phyloP scores from a whole-genome alignment of 208 protist genomes.

The Leishmania major region DNA sequence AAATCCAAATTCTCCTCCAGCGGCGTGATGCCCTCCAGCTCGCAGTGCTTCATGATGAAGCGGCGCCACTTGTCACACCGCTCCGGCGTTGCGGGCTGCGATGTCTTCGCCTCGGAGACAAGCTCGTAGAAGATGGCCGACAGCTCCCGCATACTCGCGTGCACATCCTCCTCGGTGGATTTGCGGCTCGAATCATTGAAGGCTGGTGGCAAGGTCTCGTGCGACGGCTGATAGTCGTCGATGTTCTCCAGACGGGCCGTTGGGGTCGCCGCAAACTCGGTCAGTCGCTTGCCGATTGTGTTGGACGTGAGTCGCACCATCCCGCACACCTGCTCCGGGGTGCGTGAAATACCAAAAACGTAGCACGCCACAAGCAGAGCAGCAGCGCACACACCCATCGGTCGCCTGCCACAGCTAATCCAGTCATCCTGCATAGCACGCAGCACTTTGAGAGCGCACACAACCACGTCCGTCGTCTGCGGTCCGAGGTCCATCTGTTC shows the following conservation, averaged over 20 bases:
- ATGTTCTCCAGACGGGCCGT: constrained; percentile 74
- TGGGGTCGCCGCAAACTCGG: constrained; percentile 85
- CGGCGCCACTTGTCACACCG: constrained; percentile 77
- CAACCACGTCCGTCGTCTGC: constrained; percentile 61
- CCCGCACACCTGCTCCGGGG: constrained; percentile 86
- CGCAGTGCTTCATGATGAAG: constrained; percentile 78
- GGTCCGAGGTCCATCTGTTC: constrained; percentile 85
- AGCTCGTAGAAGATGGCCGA: constrained; percentile 87
- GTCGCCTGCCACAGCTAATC: constrained; percentile 88
- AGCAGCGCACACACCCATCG: constrained; percentile 89
- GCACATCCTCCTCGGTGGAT: constrained; percentile 67
- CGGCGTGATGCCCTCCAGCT: constrained; percentile 62
- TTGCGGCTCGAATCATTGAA: constrained; percentile 57
- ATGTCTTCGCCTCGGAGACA: constrained; percentile 83
- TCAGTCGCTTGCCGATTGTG: constrained; percentile 81
- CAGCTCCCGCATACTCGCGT: constrained; percentile 74
- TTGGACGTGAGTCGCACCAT: constrained; percentile 82
- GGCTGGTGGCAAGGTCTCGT: constrained; percentile 69
- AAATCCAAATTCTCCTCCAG: constrained; percentile 70
- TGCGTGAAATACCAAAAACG: constrained; percentile 79
- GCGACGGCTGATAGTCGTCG: constrained; percentile 72
- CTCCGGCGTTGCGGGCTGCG: constrained; percentile 68
- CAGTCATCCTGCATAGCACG: constrained; percentile 91
- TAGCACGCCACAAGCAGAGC: constrained; percentile 89
- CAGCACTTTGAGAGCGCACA: constrained; percentile 89